Evolutionary conservation across 1,284 basidiomycete species (phyloP), one percentile per base, ranked within the genome.

Genomic region (Tylopilus sp.): DNA sequence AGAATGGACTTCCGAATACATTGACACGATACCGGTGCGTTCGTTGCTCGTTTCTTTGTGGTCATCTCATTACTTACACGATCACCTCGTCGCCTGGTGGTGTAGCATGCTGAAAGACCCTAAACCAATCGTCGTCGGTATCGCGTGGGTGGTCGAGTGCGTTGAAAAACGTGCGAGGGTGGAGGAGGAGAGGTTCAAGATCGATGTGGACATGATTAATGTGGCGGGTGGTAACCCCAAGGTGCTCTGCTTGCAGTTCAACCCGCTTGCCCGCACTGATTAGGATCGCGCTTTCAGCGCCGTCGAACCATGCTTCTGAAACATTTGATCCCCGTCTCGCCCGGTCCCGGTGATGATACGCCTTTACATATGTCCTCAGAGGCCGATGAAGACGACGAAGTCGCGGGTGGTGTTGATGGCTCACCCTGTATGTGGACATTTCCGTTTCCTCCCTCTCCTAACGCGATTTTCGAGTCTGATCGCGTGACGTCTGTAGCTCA

Each of bases 131-230:
- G 81, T 95, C 11, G 88, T 97, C 12, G 89, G 91, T 11, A 90
- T 95, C 55, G 84, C 81, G n/a, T 97, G 93, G 93, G 89, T 96
- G 3, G 89, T 92, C 2, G 81, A 87, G 58, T 92, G 89, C 56
- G 87, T 81, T 11, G 91, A 95, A 61, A 77, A 82, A 49, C 76
- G 81, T 19, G 67, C 70, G 35, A 76, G 71, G 37, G 77, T 89
- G 2, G 83, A 84, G 8, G 92, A 95, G 62, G 68, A 71, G 3
- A 74, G 71, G 29, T 92, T 83, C 64, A 61, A 78, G 19, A 78
- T 96, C 43, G 81, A 92, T 57, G 70, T 92, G 2, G 82, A 81
- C 21, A 71, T 77, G 37, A 75, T 83, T 48, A 84, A 84, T 51
- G 74, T 89, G 21, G 82, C 85, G 4, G 80, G 79, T 15, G 71